These are phyloP conservation scores for Fusarium secorum DNA, from an alignment of 2,329 filamentous ascomycete genomes.

Conservation along the genomic window DNA sequence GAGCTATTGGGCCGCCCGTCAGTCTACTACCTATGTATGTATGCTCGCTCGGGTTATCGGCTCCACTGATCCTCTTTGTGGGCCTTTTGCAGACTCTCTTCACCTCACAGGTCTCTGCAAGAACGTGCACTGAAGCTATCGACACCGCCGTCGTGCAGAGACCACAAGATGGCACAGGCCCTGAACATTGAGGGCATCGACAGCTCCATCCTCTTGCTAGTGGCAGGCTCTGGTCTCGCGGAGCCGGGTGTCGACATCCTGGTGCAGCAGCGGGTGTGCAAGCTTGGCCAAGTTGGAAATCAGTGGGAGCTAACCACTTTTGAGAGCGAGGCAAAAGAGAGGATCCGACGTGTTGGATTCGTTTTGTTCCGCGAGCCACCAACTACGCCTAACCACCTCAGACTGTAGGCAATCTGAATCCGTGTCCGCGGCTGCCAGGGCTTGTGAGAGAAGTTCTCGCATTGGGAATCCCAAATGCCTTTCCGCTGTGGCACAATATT, in stretches of 20 bases:
- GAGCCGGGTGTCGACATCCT: constrained; percentile 42
- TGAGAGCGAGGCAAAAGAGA: constrained; percentile 30
- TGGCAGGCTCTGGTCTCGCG: constrained; percentile 37
- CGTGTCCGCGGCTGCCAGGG: constrained; percentile 29
- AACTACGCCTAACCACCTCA: constrained; percentile 32
- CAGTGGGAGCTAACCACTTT: constrained; percentile 33
- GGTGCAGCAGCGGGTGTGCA: constrained; percentile 12
- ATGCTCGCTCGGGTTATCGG: constrained; percentile 1
- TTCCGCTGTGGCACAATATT: not conserved
- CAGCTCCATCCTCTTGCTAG: constrained; percentile 37
- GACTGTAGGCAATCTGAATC: constrained; percentile 35
- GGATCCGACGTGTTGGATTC: constrained; percentile 39
- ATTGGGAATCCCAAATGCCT: not conserved
- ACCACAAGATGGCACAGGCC: constrained; percentile 32
- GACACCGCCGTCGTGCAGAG: constrained; percentile 40
- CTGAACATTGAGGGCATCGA: constrained; percentile 30
- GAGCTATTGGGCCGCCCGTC: not conserved
- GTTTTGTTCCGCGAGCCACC: constrained; percentile 30
- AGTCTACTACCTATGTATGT: not conserved
- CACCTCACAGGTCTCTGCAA: constrained; percentile 31
- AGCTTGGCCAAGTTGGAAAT: constrained; percentile 22
- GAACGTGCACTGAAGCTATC: constrained; percentile 43
- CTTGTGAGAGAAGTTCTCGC: constrained; percentile 12
- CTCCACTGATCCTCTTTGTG: constrained; percentile 37
- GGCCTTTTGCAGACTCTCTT: constrained; percentile 17